Evolutionary conservation across 1,284 basidiomycete species (phyloP), one percentile per base, ranked within the genome.

Genomic region (Cryptococcus sp.): DNA sequence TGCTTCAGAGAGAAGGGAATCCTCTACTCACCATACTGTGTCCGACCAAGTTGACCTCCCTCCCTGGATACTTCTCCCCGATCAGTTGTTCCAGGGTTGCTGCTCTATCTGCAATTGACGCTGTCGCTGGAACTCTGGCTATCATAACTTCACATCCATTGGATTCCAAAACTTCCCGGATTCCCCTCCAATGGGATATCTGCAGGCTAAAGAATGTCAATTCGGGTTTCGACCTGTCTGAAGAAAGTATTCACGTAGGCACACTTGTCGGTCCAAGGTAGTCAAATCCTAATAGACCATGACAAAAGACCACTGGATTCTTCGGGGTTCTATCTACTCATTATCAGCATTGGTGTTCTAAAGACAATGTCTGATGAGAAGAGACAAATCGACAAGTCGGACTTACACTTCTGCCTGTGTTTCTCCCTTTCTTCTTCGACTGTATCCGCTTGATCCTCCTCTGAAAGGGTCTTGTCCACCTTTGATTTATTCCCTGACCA

Each of bases 141-240:
- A 96, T 89, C 64, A 97, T 82, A 35, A 96, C 89, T 71, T 97
- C 88, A n/a, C 83, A 83, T 14, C 90, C 93, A 67, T 88, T 90
- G 32, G 86, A 82, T 68, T 94, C 86, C 7, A 98, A 81, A 5
- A 88, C 90, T 69, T 96, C 90, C 66, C 87, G 87, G 61, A 97
- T 93, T 3, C 94, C 94, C 41, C 93, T 83, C 94, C 94, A 98
- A 73, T 98, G 92, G 4, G 86, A 83, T 48, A 98, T 89, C 67
- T 92, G 85, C 32, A 97, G 68, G 3, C 68, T 23, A 23, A 23
- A 23, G 23, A 23, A 31, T 8, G 15, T 51, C 34, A 56, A 53
- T 35, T 4, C 8, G 42, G 43, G 33, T n/a, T 14, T 15, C 6
- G 23, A 8, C 5, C 13, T 37, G 1, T 31, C 49, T 23, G 23